Conservation (phyloP, 331 rosid species). For the Malus hybrid region DNA sequence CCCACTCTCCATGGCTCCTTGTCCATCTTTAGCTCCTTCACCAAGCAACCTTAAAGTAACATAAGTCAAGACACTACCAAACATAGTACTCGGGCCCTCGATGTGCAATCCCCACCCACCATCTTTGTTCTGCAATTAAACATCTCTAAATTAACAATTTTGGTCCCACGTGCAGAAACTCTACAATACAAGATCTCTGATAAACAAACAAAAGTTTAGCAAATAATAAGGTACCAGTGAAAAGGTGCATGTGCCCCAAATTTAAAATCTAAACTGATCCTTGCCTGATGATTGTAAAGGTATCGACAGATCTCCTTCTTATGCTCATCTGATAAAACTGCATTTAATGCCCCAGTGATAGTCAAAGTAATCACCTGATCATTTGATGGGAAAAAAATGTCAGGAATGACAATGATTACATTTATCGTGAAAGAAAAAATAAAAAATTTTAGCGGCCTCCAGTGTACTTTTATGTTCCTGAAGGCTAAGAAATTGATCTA, state of each 20-base stretch:
- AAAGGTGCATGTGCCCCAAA: background rate
- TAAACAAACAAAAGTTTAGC: background rate
- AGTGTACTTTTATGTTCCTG: background rate
- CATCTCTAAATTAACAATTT: constrained; percentile 4
- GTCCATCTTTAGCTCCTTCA: constrained; percentile 68
- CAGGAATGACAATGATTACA: background rate
- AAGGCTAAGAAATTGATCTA: background rate
- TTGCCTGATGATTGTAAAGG: constrained; percentile 73
- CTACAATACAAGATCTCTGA: background rate
- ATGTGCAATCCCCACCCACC: constrained; percentile 96
- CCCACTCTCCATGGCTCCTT: constrained; percentile 58
- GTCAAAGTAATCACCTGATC: constrained; percentile 51
- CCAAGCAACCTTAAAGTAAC: constrained; percentile 67
- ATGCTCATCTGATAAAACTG: constrained; percentile 59
- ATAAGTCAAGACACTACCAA: constrained; percentile 63
- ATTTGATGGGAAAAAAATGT: constrained; percentile 2
- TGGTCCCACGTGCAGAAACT: background rate
- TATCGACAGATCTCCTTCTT: constrained; percentile 60
- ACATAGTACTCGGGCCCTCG: constrained; percentile 92
- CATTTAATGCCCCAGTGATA: constrained; percentile 64
- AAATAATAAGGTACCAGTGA: background rate
- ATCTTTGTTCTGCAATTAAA: constrained; percentile 59
- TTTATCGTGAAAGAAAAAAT: background rate
- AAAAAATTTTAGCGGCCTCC: background rate
- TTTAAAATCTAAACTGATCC: background rate